Conservation (phyloP, 1,139 yeast genomes). For the Zygosaccharomyces sapae region DNA sequence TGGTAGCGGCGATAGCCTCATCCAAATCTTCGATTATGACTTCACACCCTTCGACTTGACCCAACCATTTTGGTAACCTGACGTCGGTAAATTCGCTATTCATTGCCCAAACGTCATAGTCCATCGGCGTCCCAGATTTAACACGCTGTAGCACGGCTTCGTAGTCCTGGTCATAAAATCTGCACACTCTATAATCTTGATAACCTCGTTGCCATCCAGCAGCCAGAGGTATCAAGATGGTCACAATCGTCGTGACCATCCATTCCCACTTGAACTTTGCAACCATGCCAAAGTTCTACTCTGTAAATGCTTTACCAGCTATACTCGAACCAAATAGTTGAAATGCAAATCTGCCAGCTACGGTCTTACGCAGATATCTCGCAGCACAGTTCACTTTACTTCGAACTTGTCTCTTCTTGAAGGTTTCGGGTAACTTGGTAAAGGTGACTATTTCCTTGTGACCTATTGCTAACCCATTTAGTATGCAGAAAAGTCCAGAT, state of each 20-base stretch:
- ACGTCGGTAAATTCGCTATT: conserved; percentile 41
- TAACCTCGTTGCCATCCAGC: conserved; percentile 17
- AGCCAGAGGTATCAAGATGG: conserved; percentile 5
- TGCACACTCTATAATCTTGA: conserved; percentile 23
- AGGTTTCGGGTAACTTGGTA: conserved; percentile 1
- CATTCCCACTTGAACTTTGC: conserved; percentile 5
- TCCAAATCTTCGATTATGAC: conserved; percentile 55
- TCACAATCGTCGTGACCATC: conserved; percentile 1
- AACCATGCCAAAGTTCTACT: conserved; percentile 3
- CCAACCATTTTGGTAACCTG: conserved; percentile 33
- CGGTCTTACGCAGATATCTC: no score
- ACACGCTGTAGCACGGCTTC: conserved; percentile 32
- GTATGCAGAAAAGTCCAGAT: neutral
- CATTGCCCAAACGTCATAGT: conserved; percentile 36
- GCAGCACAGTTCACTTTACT: neutral
- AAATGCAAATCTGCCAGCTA: neutral
- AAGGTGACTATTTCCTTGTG: neutral
- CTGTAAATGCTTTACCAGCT: no score
- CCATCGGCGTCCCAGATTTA: conserved; percentile 17
- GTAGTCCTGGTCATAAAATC: conserved; percentile 20
- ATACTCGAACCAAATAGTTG: no score
- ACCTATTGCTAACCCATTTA: neutral
- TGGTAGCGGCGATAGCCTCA: conserved; percentile 52
- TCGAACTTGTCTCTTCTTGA: neutral
- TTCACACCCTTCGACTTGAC: conserved; percentile 23